These are phyloP conservation scores for Verticillium alfalfae DNA, from an alignment of 2,329 filamentous ascomycete genomes.

Conservation along the genomic window DNA sequence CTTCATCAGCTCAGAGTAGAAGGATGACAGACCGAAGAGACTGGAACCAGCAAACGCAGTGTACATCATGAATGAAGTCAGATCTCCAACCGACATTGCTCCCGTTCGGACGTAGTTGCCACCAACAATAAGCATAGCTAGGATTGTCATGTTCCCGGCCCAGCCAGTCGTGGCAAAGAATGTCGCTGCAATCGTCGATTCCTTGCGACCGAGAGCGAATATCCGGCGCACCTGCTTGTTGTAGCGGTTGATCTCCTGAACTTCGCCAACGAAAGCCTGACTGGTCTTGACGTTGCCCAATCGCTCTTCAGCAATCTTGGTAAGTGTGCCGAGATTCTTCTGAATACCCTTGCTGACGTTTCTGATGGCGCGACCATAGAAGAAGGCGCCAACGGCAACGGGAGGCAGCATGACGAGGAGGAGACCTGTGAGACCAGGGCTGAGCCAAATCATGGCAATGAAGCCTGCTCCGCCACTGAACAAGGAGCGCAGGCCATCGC, in stretches of 20 bases:
- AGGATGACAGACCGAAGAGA: slow-evolving; percentile 88
- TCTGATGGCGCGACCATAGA: slow-evolving; percentile 85
- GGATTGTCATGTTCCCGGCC: slow-evolving; percentile 93
- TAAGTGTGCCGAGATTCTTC: slow-evolving; percentile 84
- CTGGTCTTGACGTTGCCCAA: slow-evolving; percentile 94
- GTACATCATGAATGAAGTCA: slow-evolving; percentile 98
- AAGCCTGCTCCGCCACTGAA: slow-evolving; percentile 90
- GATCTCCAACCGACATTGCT: slow-evolving; percentile 80
- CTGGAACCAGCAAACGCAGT: slow-evolving; percentile 81
- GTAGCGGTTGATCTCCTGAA: slow-evolving; percentile 85
- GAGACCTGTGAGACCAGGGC: slow-evolving; percentile 81
- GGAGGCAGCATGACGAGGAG: slow-evolving; percentile 85
- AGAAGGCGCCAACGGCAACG: slow-evolving; percentile 81
- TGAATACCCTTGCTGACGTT: slow-evolving; percentile 90
- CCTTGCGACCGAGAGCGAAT: slow-evolving; percentile 79
- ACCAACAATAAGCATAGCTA: slow-evolving; percentile 84
- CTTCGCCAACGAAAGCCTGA: slow-evolving; percentile 91
- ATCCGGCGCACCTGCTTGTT: slow-evolving; percentile 90
- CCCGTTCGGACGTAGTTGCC: slow-evolving; percentile 85
- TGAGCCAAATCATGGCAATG: slow-evolving; percentile 92
- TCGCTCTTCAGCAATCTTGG: slow-evolving; percentile 97
- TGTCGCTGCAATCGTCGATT: slow-evolving; percentile 82
- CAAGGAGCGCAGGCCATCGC: slow-evolving; percentile 84
- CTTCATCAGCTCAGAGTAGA: slow-evolving; percentile 99
- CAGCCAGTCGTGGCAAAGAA: slow-evolving; percentile 87